Evolutionary conservation across 495 filamentous ascomycete species (phyloP), one percentile per base, ranked within the genome.

Genomic region (Aspergillus bertholletiae): DNA sequence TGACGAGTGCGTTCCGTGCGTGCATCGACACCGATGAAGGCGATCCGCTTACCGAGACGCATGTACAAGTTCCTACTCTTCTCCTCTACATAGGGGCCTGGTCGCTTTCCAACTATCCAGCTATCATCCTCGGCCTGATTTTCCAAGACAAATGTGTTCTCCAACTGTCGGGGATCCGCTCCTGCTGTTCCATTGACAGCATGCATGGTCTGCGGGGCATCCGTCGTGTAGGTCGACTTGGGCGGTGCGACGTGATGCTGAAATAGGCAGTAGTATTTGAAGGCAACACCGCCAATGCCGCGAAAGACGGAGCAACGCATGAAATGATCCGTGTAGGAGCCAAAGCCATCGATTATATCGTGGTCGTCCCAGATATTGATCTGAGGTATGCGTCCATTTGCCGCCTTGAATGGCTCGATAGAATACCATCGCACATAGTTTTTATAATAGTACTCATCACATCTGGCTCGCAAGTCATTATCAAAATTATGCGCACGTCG

Each of bases 301-400:
- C 87, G 83, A 75, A 97, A 96, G 30, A 96, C 89, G 44, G 88
- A 77, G 62, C 90, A 96, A 65, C 80, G 84, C 93, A 97, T 96
- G 71, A 96, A 96, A 27, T 89, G 85, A 60, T 96, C 88, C 3
- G 89, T 89, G 68, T 97, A 96, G 1, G 88, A 92, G 3, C 93
- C 93, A 59, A 96, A 96, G 5, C 92, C 92, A 61, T 96, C 92
- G 58, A 93, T 93, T 58, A 93, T 93, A 69, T 90, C 80, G 66
- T 96, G 92, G 62, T 96, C 90, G 68, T 96, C 92, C 92, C 93
- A 97, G 39, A 96, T 86, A 66, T 96, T 96, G 63, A 97, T 68
- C 70, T 96, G 90, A 1, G 93, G 84, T 62, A 97, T 97, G 63
- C 88, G 85, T 12, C 83, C 87, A 60, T 96, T 97, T 32, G 88